Evolutionary conservation across 2,329 filamentous ascomycete species (phyloP).

Genomic region (Epichloe hybrida): DNA sequence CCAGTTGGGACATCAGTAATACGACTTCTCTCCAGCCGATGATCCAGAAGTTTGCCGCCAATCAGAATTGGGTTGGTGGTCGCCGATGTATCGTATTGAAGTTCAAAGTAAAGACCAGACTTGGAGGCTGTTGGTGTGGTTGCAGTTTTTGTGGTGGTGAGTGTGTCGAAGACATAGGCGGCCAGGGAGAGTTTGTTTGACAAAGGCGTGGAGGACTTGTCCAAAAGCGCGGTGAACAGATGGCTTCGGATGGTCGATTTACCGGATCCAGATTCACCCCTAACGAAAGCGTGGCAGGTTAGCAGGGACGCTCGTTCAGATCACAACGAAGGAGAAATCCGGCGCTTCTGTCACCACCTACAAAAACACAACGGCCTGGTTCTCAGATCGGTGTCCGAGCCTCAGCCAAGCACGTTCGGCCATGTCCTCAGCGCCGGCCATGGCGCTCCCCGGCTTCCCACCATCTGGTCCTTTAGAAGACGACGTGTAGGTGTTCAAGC

Average conservation of each 20-base stretch:
- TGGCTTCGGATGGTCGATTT: slow-evolving; percentile 93
- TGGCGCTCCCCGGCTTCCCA: slow-evolving; percentile 78
- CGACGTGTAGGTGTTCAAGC: slow-evolving; percentile 87
- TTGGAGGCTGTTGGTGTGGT: slow-evolving; percentile 94
- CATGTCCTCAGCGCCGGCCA: slow-evolving; percentile 84
- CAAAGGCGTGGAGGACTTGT: slow-evolving; percentile 81
- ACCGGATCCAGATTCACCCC: slow-evolving; percentile 88
- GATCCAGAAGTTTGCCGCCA: slow-evolving; percentile 87
- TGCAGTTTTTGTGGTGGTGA: slow-evolving; percentile 93
- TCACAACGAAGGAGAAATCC: not conserved
- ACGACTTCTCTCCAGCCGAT: slow-evolving; percentile 81
- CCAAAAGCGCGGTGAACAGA: slow-evolving; percentile 70
- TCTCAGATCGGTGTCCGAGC: slow-evolving; percentile 78
- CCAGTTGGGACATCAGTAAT: slow-evolving; percentile 88
- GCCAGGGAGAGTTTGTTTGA: slow-evolving; percentile 89
- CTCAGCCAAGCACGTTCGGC: slow-evolving; percentile 76
- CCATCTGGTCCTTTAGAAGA: slow-evolving; percentile 83
- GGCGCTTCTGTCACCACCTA: slow-evolving; percentile 35
- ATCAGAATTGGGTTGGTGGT: slow-evolving; percentile 76
- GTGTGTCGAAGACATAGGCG: slow-evolving; percentile 86
- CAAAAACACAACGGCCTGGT: slow-evolving; percentile 87
- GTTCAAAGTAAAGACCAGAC: slow-evolving; percentile 84
- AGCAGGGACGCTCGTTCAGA: not conserved
- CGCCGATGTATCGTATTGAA: slow-evolving; percentile 88
- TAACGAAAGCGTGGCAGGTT: slow-evolving; percentile 23